These are phyloP conservation scores for Thinopyrum elongatum DNA, from an alignment of 176 grass and related monocot species.

Conservation along the genomic window DNA sequence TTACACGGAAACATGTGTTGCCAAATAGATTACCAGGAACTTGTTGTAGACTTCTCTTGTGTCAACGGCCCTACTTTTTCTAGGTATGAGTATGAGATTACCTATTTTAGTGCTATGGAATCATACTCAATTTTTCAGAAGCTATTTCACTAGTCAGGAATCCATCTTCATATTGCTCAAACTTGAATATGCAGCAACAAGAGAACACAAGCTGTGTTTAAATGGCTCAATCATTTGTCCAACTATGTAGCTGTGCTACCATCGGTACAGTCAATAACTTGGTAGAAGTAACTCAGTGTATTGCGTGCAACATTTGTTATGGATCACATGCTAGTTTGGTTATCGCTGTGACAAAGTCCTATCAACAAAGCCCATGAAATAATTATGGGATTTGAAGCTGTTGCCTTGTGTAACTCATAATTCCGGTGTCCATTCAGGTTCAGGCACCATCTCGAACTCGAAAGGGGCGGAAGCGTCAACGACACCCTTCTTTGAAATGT, in stretches of 20 bases:
- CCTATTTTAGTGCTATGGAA: not conserved
- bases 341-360: not conserved
- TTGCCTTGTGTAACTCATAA: not conserved
- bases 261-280: not conserved
- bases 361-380: not conserved
- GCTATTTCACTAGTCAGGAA: not conserved
- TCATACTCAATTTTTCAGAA: not conserved
- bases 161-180: not conserved
- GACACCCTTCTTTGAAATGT: not conserved
- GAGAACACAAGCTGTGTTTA: not conserved
- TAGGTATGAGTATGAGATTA: not conserved
- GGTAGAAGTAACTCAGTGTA: not conserved
- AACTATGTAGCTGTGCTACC: not conserved
- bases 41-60: not conserved
- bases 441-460: not conserved
- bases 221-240: not conserved
- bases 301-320: not conserved
- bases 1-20: not conserved
- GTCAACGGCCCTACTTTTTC: not conserved
- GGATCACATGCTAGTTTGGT: not conserved
- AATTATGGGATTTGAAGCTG: not conserved
- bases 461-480: not conserved
- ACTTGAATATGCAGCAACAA: not conserved
- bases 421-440: slow-evolving; percentile 7
- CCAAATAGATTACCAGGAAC: not conserved